Evolutionary conservation across 306 rosid genomes (phyloP).

Genomic region (Glycine latifolia): DNA sequence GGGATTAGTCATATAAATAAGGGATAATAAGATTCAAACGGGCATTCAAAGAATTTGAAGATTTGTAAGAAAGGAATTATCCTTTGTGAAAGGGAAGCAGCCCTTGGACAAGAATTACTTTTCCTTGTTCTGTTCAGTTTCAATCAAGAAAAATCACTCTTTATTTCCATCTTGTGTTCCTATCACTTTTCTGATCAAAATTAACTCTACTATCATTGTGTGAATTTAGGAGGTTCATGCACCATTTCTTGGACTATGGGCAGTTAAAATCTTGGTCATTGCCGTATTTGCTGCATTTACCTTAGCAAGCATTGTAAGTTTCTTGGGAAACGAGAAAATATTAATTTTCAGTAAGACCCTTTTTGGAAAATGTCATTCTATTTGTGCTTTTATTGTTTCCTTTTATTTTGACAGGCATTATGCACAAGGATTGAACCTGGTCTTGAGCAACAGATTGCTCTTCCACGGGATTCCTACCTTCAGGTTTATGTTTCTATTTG

Average conservation of each 20-base stretch:
- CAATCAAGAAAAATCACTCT: background rate
- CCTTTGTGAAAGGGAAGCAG: constrained; percentile 11
- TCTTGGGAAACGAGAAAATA: constrained; percentile 36
- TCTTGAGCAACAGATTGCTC: constrained; percentile 95
- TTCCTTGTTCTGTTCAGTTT: background rate
- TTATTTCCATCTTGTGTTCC: background rate
- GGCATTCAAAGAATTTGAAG: background rate
- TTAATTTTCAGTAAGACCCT: constrained; percentile 3
- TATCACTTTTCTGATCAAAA: constrained; percentile 31
- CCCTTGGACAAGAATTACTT: background rate
- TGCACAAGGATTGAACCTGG: constrained; percentile 87
- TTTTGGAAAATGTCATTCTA: constrained; percentile 37
- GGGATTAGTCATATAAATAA: background rate
- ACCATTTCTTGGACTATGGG: constrained; percentile 86
- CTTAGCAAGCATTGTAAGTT: constrained; percentile 93
- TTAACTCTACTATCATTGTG: constrained; percentile 40
- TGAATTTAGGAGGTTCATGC: constrained; percentile 85
- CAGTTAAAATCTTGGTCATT: constrained; percentile 75
- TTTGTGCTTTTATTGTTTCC: background rate
- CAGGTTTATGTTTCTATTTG: constrained; percentile 66
- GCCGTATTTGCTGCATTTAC: constrained; percentile 78
- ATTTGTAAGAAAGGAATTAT: background rate
- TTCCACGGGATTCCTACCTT: constrained; percentile 97
- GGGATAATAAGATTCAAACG: background rate
- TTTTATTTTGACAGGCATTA: constrained; percentile 68